Base-by-base conservation (phyloP, 352 stramenopile species). In the Globisporangium paroecandrum region DNA sequence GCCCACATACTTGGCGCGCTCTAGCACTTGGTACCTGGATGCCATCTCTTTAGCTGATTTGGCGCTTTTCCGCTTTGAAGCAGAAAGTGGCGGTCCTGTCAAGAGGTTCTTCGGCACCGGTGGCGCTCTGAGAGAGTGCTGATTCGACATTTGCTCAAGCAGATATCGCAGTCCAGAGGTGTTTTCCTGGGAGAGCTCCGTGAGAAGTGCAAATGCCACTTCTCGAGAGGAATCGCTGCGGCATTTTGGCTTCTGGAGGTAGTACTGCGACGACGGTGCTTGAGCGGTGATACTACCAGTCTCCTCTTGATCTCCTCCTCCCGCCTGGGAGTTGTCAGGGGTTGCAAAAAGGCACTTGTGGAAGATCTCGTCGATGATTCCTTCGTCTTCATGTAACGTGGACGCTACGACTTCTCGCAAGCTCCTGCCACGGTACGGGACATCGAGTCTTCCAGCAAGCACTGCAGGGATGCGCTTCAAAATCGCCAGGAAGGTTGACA, bases 1-100 rank as follows among this genome's bases (percentile, higher is more conserved):
- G 15, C 96, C 96, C 41, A 97, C 85, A 58, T 97, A 96, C 66
- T 93, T 93, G 38, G 77, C 83, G 8, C 85, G 82, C 60, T 90
- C 78, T 24, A 89, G 62, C 18, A 77, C 55, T 43, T 83, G 70
- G 24, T 64, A 65, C 20, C 46, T 62, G 7, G 58, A 47, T 7
- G 64, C 29, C 20, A 68, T 46, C 20, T 82, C 76, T 64, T 82
- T 86, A 10, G 72, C 64, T 9, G 69, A 47, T 32, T 89, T 89
- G 22, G 64, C 65, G 15, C 64, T 66, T 51, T 89, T 92, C 15
- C 82, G 79, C 53, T 89, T 91, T 1, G 81, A 82, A 4, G 71
- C 75, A 4, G 75, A 77, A 1, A 73, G 25, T 0, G 68, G 41
- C 13, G 66, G 27, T 34, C 69, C 64, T 22, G 60, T 77, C 13